phyloP scores from a whole-genome alignment of 257 asterid genomes.

The Scutellaria galericulata region DNA sequence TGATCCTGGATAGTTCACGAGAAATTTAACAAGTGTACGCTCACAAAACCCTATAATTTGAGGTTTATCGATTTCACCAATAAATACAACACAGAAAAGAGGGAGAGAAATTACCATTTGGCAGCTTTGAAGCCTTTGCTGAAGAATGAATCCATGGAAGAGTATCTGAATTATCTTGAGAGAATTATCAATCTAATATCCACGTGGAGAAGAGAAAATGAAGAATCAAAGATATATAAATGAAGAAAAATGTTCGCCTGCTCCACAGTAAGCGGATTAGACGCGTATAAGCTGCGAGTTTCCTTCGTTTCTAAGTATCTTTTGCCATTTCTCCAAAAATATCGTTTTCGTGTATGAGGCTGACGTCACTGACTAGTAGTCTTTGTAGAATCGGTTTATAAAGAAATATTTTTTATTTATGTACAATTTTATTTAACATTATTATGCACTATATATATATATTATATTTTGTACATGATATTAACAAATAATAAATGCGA shows the following conservation, averaged over 20 bases:
- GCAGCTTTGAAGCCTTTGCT: constrained; percentile 68
- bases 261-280: constrained; percentile 40
- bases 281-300: constrained; percentile 47
- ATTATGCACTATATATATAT: too few species aligned
- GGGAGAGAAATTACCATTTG: constrained; percentile 55
- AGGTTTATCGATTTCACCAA: not conserved
- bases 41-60: constrained; percentile 34
- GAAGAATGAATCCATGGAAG: constrained; percentile 63
- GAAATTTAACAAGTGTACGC: not conserved
- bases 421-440: too few species aligned
- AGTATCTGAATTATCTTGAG: constrained; percentile 3
- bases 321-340: not conserved
- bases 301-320: constrained; percentile 46
- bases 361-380: too few species aligned
- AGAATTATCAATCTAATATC: not conserved
- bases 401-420: too few species aligned
- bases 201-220: not conserved
- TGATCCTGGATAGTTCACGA: not conserved
- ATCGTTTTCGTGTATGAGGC: not conserved
- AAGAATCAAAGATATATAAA: not conserved
- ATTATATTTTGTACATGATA: too few species aligned
- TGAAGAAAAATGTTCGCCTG: constrained; percentile 26
- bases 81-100: not conserved
- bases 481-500: too few species aligned
- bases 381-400: too few species aligned